Conservation (phyloP, 2,329 filamentous ascomycete genomes). For the Annulohypoxylon truncatum region DNA sequence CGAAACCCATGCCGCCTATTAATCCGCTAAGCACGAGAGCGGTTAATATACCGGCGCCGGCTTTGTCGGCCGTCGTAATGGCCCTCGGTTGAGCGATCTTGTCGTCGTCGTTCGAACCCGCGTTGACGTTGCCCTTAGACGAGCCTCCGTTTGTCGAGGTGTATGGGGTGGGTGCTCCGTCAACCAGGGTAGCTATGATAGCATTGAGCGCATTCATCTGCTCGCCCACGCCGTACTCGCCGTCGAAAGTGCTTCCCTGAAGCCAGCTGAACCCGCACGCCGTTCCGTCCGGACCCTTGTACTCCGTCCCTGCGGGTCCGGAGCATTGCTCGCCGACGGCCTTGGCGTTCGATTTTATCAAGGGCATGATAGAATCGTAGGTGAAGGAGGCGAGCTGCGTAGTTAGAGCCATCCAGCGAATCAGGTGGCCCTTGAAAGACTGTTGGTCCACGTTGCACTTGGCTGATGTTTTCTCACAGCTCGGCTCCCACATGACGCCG, state of each 20-base stretch:
- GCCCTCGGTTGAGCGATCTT: conserved; percentile 40
- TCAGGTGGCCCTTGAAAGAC: conserved; percentile 56
- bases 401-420: conserved; percentile 60
- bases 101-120: conserved; percentile 39
- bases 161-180: conserved; percentile 33
- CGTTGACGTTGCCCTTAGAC: conserved; percentile 44
- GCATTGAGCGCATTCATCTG: conserved; percentile 66
- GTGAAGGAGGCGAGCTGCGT: conserved; percentile 48
- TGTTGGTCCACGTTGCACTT: conserved; percentile 53
- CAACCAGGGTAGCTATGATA: conserved; percentile 59
- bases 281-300: conserved; percentile 34
- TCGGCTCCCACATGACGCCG: conserved; percentile 65
- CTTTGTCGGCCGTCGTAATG: conserved; percentile 47
- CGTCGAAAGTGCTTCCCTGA: conserved; percentile 58
- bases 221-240: conserved; percentile 64
- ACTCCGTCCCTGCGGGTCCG: conserved; percentile 39
- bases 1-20: conserved; percentile 29
- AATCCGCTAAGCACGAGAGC: conserved; percentile 37
- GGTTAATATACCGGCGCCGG: conserved; percentile 48
- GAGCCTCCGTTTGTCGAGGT: conserved; percentile 43
- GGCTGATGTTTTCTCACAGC: conserved; percentile 62
- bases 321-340: conserved; percentile 53
- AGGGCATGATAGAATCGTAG: conserved; percentile 40
- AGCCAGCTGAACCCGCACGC: conserved; percentile 66
- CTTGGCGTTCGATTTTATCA: conserved; percentile 50